Evolutionary conservation across 2,329 filamentous ascomycete species (phyloP).

Genomic region (Paecilomyces sp.): DNA sequence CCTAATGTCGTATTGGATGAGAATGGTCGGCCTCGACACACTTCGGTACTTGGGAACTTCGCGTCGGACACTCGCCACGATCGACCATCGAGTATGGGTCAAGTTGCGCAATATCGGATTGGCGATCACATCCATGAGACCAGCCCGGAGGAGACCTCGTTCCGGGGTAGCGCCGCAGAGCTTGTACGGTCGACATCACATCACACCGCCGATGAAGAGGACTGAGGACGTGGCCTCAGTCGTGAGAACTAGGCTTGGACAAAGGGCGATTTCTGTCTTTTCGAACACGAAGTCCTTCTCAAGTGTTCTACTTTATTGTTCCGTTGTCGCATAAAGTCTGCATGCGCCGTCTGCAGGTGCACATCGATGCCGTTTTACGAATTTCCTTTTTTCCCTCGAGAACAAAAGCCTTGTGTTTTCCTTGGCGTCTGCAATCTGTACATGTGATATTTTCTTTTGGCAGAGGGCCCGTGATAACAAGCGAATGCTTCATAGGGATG

Average conservation of each 20-base stretch:
- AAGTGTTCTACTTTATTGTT: slow-evolving; percentile 1
- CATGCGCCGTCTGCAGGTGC: slow-evolving; percentile 2
- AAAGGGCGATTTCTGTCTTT: not conserved
- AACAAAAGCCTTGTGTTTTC: slow-evolving; percentile 1
- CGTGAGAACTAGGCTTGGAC: not conserved
- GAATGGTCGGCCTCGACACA: slow-evolving; percentile 17
- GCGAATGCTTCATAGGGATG: slow-evolving; percentile 4
- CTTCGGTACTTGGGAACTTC: slow-evolving; percentile 21
- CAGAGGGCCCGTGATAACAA: not conserved
- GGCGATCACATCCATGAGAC: slow-evolving; percentile 41
- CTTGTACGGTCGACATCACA: slow-evolving; percentile 30
- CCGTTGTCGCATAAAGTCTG: not conserved
- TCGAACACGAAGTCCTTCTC: not conserved
- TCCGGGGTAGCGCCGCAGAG: slow-evolving; percentile 38
- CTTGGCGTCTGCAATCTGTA: not conserved
- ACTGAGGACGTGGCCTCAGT: slow-evolving; percentile 1
- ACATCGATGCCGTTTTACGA: slow-evolving; percentile 11
- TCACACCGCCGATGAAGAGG: slow-evolving; percentile 4
- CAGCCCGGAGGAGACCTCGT: slow-evolving; percentile 28
- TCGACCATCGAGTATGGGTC: slow-evolving; percentile 44
- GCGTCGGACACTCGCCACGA: slow-evolving; percentile 17
- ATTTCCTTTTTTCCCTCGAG: slow-evolving; percentile 10
- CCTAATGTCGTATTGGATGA: slow-evolving; percentile 18
- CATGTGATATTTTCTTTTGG: not conserved
- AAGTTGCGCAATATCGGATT: slow-evolving; percentile 42